These are phyloP conservation scores for Xylaria castorea DNA, from an alignment of 495 filamentous ascomycete species.

Conservation along the genomic window DNA sequence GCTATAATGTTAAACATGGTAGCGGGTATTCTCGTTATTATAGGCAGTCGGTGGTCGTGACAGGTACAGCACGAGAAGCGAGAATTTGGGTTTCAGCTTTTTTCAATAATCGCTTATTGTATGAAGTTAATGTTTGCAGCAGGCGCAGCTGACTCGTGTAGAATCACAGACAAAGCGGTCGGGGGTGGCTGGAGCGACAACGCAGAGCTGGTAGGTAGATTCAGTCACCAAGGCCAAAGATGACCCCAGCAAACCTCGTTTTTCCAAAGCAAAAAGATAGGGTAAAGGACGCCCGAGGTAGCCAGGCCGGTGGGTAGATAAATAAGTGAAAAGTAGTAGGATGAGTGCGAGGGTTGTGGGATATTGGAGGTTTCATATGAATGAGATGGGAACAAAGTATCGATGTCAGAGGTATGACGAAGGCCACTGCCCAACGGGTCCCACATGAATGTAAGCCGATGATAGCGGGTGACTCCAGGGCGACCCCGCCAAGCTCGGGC, in stretches of 20 bases:
- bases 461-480: slow-evolving; percentile 10
- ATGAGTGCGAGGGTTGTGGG: neutral
- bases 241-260: slow-evolving; percentile 1
- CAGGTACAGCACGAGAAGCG: neutral
- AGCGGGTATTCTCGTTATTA: neutral
- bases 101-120: neutral
- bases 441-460: neutral
- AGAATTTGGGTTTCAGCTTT: neutral
- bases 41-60: neutral
- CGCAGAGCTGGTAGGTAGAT: neutral
- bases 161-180: neutral
- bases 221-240: slow-evolving; percentile 7
- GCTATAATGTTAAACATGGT: slow-evolving; percentile 30
- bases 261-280: neutral
- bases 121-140: neutral
- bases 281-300: neutral
- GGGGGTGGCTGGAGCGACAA: neutral
- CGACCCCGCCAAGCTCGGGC: slow-evolving; percentile 9
- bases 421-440: neutral
- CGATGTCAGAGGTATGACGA: slow-evolving; percentile 8
- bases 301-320: neutral
- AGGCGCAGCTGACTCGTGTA: slow-evolving; percentile 4
- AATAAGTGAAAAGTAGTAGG: neutral
- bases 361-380: slow-evolving; percentile 13
- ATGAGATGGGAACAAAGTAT: slow-evolving; percentile 8